Evolutionary conservation across 257 asterid species (phyloP), one percentile per base, ranked within the genome.

Genomic region (Datura wrightii): DNA sequence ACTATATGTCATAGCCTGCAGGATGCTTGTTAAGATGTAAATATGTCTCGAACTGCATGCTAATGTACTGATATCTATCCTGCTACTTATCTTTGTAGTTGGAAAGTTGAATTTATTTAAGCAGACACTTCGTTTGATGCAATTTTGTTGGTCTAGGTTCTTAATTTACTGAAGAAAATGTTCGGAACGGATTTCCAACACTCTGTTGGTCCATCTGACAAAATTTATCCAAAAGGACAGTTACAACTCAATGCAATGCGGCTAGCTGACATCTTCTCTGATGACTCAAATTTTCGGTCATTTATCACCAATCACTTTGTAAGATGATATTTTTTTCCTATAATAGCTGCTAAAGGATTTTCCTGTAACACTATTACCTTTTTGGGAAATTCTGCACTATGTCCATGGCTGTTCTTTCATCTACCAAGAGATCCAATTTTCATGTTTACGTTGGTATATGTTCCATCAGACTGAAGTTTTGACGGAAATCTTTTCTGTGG

Each of bases 191-290:
- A 89, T 87, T 79, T 91, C 85, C 88, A 82, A 85, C 92, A 86
- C 83, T 79, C 86, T 56, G 66, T 83, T 81, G 90, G 87, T 69
- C 87, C 91, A 80, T 79, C 93, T 85, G 90, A 89, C 86, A 90
- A 86, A 72, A 84, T 78, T 79, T 90, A 92, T 87, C 98, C 95
- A 44, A 94, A 87, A 83, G 99, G 97, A 83, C 99, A 90, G 84
- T 87, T 95, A 90, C 99, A 95, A 90, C 95, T 97, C 82, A 97
- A 92, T 87, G 97, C 98, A 54, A 90, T 97, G 99, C 98, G 97
- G 63, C 93, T 97, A 85, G 91, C 95, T 42, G 99, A 97, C 81
- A 91, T 97, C 85, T 92, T 97, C 88, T 95, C 99, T 39, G 99
- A 97, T 82, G 99, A 97, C 91, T 95, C 99, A 87, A 97, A 95